Percentiles rank a stretch among this genome's conserved stretches.
These are phyloP conservation scores for Paecilomyces dactylethromorphus DNA, from an alignment of 2,329 filamentous ascomycete species.

Conservation along the genomic window DNA sequence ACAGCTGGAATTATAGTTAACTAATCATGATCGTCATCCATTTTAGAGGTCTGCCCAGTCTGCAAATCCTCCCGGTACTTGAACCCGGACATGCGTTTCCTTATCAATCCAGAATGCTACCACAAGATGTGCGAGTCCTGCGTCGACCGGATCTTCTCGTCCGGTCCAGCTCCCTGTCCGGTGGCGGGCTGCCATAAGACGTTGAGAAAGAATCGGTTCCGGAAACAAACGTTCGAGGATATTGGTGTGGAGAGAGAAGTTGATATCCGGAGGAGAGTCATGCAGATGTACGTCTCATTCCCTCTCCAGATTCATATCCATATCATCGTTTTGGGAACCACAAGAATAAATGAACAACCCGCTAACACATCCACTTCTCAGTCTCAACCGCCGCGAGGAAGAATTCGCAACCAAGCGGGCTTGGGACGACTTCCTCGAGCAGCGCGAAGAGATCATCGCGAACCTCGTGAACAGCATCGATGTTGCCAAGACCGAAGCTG, in stretches of 20 bases:
- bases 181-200: constrained; percentile 84
- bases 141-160: constrained; percentile 87
- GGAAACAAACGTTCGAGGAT: constrained; percentile 83
- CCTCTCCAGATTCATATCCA: neutral
- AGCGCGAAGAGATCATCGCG: constrained; percentile 83
- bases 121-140: constrained; percentile 98
- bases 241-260: constrained; percentile 85
- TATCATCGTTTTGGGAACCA: neutral
- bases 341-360: neutral
- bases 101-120: constrained; percentile 97
- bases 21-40: neutral
- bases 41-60: constrained; percentile 81
- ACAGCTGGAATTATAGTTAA: neutral
- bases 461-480: constrained; percentile 72
- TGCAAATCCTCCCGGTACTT: constrained; percentile 97
- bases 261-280: constrained; percentile 77
- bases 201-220: constrained; percentile 76
- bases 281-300: constrained; percentile 41
- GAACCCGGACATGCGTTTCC: constrained; percentile 87
- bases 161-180: constrained; percentile 86
- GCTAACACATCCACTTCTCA: constrained; percentile 22
- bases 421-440: constrained; percentile 93
- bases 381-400: constrained; percentile 83
- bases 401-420: constrained; percentile 80
- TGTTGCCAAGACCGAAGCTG: constrained; percentile 54